Conservation (phyloP, 2,329 filamentous ascomycete species). For the Aspergillus sp. region DNA sequence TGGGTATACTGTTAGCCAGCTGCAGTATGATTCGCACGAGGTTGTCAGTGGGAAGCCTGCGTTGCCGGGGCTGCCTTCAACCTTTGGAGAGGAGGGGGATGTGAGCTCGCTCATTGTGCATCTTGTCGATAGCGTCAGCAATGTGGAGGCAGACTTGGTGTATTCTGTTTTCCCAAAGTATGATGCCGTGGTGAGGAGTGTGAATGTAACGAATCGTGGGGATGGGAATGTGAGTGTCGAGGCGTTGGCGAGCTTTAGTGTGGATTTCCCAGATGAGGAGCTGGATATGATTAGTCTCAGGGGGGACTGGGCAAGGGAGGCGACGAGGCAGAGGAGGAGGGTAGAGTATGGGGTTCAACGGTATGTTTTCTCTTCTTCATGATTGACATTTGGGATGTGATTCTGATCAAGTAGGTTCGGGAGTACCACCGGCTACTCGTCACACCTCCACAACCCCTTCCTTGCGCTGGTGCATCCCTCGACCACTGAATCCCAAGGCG, state of each 20-base stretch:
- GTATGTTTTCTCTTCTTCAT: slow-evolving; percentile 31
- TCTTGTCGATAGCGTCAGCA: slow-evolving; percentile 63
- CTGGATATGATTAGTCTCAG: slow-evolving; percentile 67
- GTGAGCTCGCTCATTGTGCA: slow-evolving; percentile 64
- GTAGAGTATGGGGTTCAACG: slow-evolving; percentile 62
- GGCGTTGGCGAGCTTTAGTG: slow-evolving; percentile 63
- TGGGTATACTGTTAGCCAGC: slow-evolving; percentile 63
- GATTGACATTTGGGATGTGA: background rate
- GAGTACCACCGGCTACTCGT: slow-evolving; percentile 65
- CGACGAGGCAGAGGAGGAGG: slow-evolving; percentile 57
- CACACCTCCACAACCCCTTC: slow-evolving; percentile 69
- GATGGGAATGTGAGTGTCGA: slow-evolving; percentile 59
- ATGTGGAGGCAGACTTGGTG: slow-evolving; percentile 61
- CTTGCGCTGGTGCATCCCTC: slow-evolving; percentile 60
- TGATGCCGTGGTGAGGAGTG: slow-evolving; percentile 66
- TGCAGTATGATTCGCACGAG: slow-evolving; percentile 62
- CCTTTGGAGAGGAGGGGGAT: slow-evolving; percentile 60
- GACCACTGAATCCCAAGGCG: slow-evolving; percentile 64
- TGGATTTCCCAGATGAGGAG: slow-evolving; percentile 64
- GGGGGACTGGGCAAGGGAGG: slow-evolving; percentile 67
- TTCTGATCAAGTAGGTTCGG: slow-evolving; percentile 54
- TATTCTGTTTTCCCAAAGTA: slow-evolving; percentile 68
- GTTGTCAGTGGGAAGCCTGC: slow-evolving; percentile 61
- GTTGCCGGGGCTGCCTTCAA: slow-evolving; percentile 62
- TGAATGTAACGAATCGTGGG: slow-evolving; percentile 65